Evolutionary conservation across 2,329 filamentous ascomycete genomes (phyloP), one percentile per base, ranked within the genome.

Genomic region (Aureobasidium sp.): DNA sequence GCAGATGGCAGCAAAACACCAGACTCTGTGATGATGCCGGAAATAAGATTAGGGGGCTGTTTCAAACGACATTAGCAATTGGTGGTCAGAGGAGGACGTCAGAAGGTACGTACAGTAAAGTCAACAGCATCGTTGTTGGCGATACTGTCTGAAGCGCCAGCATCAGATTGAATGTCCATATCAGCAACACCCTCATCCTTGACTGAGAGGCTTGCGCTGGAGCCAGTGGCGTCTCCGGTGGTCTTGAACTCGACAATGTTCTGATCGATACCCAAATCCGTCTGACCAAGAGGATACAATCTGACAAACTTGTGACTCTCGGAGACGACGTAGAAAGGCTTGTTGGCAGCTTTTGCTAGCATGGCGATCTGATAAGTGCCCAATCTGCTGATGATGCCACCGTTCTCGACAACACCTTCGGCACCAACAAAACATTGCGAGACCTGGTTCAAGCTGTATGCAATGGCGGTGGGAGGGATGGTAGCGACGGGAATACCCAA

Each of bases 301-400:
- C 90, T 80, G 40, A 94, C 89, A 66, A 98, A 96, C 72, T 98
- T 98, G 75, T 98, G 93, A 63, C 88, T 94, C 74, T 98, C 93
- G 1, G 86, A 86, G 4, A 93, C 90, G 16, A 95, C 90, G 64
- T 94, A 95, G 61, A 97, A 88, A 0, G 86, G 86, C 58, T 88
- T 84, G 34, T 84, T 81, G 57, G 79, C 78, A 12, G 79, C 79
- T 62, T 84, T 84, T 4, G 90, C 90, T 49, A 96, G 74, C 60
- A 89, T 74, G 2, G 88, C 90, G 61, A 97, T 85, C 72, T 95
- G 90, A 61, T 88, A 91, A 3, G 82, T 85, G 22, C 91, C 91
- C 71, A 97, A 80, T 44, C 90, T 78, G 21, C 87, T 91, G 60
- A 98, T 88, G 61, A 97, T 86, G 32, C 91, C 91, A 45, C 93